Evolutionary conservation across 2,329 filamentous ascomycete genomes (phyloP), one percentile per base, ranked within the genome.

Genomic region (Paecilomyces variotii): DNA sequence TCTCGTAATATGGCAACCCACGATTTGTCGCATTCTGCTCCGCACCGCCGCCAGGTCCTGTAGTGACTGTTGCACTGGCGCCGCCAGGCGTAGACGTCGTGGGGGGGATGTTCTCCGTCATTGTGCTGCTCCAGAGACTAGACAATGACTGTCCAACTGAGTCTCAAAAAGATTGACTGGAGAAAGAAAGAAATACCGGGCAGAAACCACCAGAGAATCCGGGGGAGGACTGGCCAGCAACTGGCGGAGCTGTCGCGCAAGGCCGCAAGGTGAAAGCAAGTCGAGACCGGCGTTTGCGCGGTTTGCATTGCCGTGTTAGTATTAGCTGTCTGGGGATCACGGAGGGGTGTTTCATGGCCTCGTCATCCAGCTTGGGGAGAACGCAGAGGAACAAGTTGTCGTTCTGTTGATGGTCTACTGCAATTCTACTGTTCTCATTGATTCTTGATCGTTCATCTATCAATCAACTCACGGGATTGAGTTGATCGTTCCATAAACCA

Each of bases 1-100:
- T 86, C 71, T 91, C 88, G 73, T 91, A 91, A 75, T 88, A 90
- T 19, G 87, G 86, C 56, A 80, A 65, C 27, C 78, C 78, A 60
- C 78, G 76, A 61, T 72, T 76, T 5, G 63, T 62, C 12, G 63
- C 60, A 52, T 67, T 65, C 58, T 67, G 67, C 6, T 72, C 67
- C 6, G 57, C 52, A 12, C 45, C 55, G 10, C 45, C 55, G 14
- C 45, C 39, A 34, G 56, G 25, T 25, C 14, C 55, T 10, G 59
- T 9, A 6, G 58, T 45, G 1, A 59, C 28, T 49, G 63, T 28
- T 6, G 65, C 60, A 14, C 64, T 56, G 4, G 55, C n/a, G 11
- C 57, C 55, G 53, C 57, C 53, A 14, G 56, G 57, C 26, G 35
- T 60, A 19, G 61, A 61, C 56, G 67, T 59, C 51, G 67, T 62